A percentile compares a stretch with the other conserved stretches of the same genome.
Evolutionary conservation across 106 monocot species (phyloP).

Genomic region (Iris macrosiphon): DNA sequence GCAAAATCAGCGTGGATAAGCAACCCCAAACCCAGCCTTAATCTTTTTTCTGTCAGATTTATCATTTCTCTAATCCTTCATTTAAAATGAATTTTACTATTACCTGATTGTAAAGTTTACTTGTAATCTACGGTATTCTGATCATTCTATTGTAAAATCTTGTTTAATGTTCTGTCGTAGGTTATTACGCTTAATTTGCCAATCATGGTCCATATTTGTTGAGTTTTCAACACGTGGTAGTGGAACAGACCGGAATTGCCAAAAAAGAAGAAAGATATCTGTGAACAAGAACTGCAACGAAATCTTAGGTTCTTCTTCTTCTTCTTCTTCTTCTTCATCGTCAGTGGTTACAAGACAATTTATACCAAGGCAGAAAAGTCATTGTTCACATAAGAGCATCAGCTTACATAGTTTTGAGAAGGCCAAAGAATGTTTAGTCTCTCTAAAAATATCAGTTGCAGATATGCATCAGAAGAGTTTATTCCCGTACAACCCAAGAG

Average conservation of each 20-base stretch:
- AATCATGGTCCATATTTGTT: constrained; percentile 51
- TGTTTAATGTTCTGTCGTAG: constrained; percentile 19
- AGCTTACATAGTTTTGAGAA: constrained; percentile 18
- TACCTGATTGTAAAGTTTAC: no score
- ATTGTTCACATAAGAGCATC: background rate
- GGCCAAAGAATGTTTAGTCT: constrained; percentile 64
- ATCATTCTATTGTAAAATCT: no score
- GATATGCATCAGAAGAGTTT: constrained; percentile 62
- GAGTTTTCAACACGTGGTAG: constrained; percentile 26
- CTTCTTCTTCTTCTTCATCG: background rate
- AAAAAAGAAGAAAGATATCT: constrained; percentile 35
- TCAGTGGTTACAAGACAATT: background rate
- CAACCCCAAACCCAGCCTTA: no score
- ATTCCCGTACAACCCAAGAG: constrained; percentile 79
- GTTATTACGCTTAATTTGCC: constrained; percentile 54
- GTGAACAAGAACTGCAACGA: background rate
- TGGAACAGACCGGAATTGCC: constrained; percentile 11
- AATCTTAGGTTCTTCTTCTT: background rate
- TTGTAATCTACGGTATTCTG: no score
- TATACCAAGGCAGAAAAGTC: background rate
- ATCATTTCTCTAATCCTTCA: no score
- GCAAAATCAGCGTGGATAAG: no score
- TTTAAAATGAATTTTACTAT: no score
- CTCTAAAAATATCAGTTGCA: constrained; percentile 53
- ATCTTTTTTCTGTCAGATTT: no score